phyloP scores from a whole-genome alignment of 345 rosid species.

The Acer negundo region DNA sequence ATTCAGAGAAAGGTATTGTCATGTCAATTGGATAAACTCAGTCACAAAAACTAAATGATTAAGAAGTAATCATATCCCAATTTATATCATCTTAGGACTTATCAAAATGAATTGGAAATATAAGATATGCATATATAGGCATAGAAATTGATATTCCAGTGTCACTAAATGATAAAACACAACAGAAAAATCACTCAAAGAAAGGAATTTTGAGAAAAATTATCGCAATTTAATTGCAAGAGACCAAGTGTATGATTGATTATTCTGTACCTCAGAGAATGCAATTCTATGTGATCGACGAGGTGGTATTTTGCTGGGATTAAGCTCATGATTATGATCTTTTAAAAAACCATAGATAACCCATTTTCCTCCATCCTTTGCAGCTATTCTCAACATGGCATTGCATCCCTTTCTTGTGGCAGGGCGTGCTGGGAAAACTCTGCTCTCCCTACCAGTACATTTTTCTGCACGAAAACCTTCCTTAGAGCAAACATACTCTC shows the following conservation, averaged over 20 bases:
- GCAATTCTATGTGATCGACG: slow-evolving; percentile 43
- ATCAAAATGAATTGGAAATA: not conserved
- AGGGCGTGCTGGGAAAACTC: slow-evolving; percentile 27
- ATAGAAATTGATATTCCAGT: not conserved
- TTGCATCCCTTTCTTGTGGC: slow-evolving; percentile 44
- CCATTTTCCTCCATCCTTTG: slow-evolving; percentile 45
- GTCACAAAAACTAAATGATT: not conserved
- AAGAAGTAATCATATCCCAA: not conserved
- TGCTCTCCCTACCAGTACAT: slow-evolving; percentile 18
- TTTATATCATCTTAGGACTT: not conserved
- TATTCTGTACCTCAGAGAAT: slow-evolving; percentile 34
- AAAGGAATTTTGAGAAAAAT: not conserved
- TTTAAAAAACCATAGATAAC: slow-evolving; percentile 41
- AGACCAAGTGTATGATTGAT: not conserved
- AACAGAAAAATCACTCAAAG: not conserved
- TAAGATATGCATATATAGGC: not conserved
- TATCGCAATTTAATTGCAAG: not conserved
- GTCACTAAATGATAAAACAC: not conserved
- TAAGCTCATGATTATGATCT: slow-evolving; percentile 45
- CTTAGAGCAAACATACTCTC: slow-evolving; percentile 47
- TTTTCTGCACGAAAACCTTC: slow-evolving; percentile 40
- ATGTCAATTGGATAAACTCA: not conserved
- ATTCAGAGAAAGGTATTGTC: not conserved
- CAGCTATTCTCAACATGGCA: slow-evolving; percentile 44
- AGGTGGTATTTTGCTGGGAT: slow-evolving; percentile 38